Base-by-base conservation (phyloP, 306 rosid genomes). In the Casuarina equisetifolia region DNA sequence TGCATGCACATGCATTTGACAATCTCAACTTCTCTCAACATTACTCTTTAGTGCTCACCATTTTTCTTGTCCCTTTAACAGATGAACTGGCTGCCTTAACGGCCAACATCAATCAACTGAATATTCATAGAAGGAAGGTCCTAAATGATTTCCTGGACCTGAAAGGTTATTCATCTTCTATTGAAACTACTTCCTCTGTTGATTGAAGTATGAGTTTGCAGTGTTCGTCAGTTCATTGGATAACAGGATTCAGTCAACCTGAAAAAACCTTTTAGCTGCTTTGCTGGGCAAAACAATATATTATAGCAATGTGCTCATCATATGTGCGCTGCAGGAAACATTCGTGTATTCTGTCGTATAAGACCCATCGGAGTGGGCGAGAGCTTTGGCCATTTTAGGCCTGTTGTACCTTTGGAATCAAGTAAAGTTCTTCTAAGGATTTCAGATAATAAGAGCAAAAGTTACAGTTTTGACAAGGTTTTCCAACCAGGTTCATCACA, bases 341-440 rank as follows among this genome's bases (percentile, higher is more conserved):
- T 83, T 63, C 81, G 86, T 35, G 86, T 83, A 6, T 73, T 80
- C 58, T 83, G 86, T 48, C 86, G 84, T 43, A 79, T 79, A 43
- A 83, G 82, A 72, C 84, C 86, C n/a, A 72, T 71, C 19, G 52
- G 44, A 40, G 44, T 3, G 15, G 80, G 78, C 67, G 86, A 80
- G 76, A 79, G 66, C 68, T 83, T 75, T 54, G 80, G 80, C 70
- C 75, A 7, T 15, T 46, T 59, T 19, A 71, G 48, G 48, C 69
- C 78, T 43, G 72, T 80, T 57, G 68, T 66, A 12, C 81, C 81
- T 50, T 66, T 16, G 54, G 81, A 80, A 51, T 80, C 86, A 68
- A 79, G 86, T 51, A 72, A 67, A 32, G 81, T 83, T 76, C 81
- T 72, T 73, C 68, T 80, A 43, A 66, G 73, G 74, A 66, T 76